Evolutionary conservation across 176 grass and related monocot species (phyloP).

Genomic region (Chloris gayana): DNA sequence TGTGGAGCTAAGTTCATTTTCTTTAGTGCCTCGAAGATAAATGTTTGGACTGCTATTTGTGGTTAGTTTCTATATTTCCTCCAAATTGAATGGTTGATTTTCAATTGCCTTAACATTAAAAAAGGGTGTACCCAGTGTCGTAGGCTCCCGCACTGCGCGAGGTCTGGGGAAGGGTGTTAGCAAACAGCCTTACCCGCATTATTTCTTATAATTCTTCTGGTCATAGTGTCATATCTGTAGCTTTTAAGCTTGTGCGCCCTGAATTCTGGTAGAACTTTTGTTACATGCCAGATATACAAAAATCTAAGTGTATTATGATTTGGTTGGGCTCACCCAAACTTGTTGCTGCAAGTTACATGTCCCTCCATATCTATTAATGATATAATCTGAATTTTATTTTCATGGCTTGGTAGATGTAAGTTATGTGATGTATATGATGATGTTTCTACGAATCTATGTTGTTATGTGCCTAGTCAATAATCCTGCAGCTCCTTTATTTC

Average conservation of each 20-base stretch:
- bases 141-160: no score
- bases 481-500: neutral
- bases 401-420: neutral
- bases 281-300: neutral
- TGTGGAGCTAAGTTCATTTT: neutral
- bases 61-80: neutral
- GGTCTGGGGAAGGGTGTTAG: no score
- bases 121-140: no score
- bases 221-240: neutral
- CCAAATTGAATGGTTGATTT: neutral
- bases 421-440: neutral
- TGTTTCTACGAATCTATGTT: neutral
- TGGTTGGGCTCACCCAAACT: slow-evolving; percentile 1
- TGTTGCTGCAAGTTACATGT: neutral
- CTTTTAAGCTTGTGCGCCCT: neutral
- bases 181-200: no score
- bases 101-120: neutral
- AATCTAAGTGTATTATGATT: neutral
- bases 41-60: neutral
- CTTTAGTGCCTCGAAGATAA: neutral
- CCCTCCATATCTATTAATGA: neutral
- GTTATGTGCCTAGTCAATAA: neutral
- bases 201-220: slow-evolving; percentile 9
- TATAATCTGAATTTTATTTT: slow-evolving; percentile 33
- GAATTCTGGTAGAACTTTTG: neutral